These are phyloP conservation scores for Mycena chlorophos DNA, from an alignment of 768 basidiomycete genomes.

Conservation along the genomic window DNA sequence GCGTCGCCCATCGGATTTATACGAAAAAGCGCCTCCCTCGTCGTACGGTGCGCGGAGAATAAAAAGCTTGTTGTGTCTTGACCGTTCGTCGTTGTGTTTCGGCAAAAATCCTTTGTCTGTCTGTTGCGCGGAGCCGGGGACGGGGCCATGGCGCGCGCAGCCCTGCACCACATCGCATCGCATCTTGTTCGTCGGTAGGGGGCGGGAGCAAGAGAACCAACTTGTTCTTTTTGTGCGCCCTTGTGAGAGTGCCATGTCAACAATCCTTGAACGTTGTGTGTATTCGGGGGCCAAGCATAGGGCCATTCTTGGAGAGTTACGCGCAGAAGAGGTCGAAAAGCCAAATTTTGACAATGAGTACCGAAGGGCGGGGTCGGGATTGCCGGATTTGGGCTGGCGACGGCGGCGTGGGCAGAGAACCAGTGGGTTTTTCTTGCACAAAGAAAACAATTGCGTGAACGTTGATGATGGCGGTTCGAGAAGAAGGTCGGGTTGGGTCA, in stretches of 20 bases:
- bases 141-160: conserved; percentile 41
- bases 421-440: no score
- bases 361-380: conserved; percentile 42
- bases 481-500: no score
- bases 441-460: conserved; percentile 1
- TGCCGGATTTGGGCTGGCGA: conserved; percentile 37
- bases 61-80: conserved; percentile 25
- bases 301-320: conserved; percentile 34
- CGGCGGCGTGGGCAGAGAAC: neutral
- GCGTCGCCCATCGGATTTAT: conserved; percentile 47
- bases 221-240: conserved; percentile 52
- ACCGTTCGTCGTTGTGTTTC: no score
- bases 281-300: conserved; percentile 39
- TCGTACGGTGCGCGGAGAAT: conserved; percentile 7
- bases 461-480: neutral
- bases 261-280: conserved; percentile 41
- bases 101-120: conserved; percentile 43
- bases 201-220: conserved; percentile 47
- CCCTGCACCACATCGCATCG: no score
- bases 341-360: conserved; percentile 52
- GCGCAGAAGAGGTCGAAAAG: conserved; percentile 34
- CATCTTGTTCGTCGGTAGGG: conserved; percentile 50
- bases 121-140: conserved; percentile 42
- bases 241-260: conserved; percentile 58
- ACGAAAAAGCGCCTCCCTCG: conserved; percentile 38